phyloP scores from a whole-genome alignment of 805 yeast genomes.

The Kluyveromyces starmeri region DNA sequence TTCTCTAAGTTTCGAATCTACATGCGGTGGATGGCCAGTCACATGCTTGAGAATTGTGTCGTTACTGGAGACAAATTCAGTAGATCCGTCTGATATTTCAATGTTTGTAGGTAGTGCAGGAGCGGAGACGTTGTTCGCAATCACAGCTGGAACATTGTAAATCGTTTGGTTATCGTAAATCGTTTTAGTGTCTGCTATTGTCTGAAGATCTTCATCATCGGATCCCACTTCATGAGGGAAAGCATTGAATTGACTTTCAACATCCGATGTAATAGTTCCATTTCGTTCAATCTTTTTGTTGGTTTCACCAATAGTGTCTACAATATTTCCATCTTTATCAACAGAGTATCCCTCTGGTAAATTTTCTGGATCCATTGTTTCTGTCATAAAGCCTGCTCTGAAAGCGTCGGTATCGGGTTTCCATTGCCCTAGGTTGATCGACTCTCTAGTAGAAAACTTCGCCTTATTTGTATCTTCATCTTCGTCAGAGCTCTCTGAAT shows the following conservation, averaged over 20 bases:
- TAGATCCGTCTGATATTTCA: not conserved
- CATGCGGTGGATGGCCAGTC: slow-evolving; percentile 5
- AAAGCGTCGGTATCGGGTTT: slow-evolving; percentile 42
- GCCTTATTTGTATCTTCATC: slow-evolving; percentile 7
- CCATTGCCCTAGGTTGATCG: slow-evolving; percentile 46
- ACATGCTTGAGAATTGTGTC: slow-evolving; percentile 7
- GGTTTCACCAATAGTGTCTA: slow-evolving; percentile 23
- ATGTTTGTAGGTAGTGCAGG: slow-evolving; percentile 27
- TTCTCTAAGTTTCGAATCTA: slow-evolving; percentile 6
- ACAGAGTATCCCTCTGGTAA: slow-evolving; percentile 29
- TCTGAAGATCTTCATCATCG: slow-evolving; percentile 23
- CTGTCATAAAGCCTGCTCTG: slow-evolving; percentile 34
- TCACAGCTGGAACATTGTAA: slow-evolving; percentile 29
- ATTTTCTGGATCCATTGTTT: slow-evolving; percentile 28
- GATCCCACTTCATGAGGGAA: slow-evolving; percentile 23
- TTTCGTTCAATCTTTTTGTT: slow-evolving; percentile 21
- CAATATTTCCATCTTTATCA: slow-evolving; percentile 27
- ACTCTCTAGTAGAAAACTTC: slow-evolving; percentile 9
- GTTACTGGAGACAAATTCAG: slow-evolving; percentile 4
- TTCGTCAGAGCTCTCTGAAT: not conserved
- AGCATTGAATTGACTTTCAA: slow-evolving; percentile 30
- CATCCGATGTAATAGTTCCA: slow-evolving; percentile 26
- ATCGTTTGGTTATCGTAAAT: slow-evolving; percentile 29
- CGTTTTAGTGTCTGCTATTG: slow-evolving; percentile 28
- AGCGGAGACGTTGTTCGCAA: slow-evolving; percentile 18